phyloP scores from a whole-genome alignment of 768 basidiomycete genomes.

The Sistotremastrum niveocremeum region DNA sequence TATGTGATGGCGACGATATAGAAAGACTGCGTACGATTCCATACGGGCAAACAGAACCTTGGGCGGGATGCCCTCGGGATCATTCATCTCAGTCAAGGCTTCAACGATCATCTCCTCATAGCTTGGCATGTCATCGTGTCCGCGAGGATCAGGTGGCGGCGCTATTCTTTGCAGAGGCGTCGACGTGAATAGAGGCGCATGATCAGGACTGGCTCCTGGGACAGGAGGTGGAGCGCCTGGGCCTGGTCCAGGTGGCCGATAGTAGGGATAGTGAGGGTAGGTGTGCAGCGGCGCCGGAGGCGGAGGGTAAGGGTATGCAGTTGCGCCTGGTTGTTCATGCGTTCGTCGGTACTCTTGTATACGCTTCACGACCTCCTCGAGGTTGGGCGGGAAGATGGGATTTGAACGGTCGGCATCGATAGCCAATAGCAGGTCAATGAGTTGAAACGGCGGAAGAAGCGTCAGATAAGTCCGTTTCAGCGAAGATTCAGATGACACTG shows the following conservation, averaged over 20 bases:
- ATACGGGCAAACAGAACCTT: slow-evolving; percentile 78
- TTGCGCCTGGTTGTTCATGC: slow-evolving; percentile 11
- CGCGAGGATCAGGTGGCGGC: slow-evolving; percentile 5
- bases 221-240: slow-evolving; percentile 9
- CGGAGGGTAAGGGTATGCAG: slow-evolving; percentile 20
- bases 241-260: slow-evolving; percentile 15
- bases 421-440: slow-evolving; percentile 48
- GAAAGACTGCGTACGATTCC: slow-evolving; percentile 26
- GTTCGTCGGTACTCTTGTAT: slow-evolving; percentile 24
- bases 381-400: slow-evolving; percentile 54
- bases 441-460: slow-evolving; percentile 51
- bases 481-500: slow-evolving; percentile 12
- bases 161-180: slow-evolving; percentile 2
- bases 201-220: slow-evolving; percentile 9
- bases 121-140: slow-evolving; percentile 53
- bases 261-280: slow-evolving; percentile 17
- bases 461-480: slow-evolving; percentile 63
- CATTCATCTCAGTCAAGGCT: slow-evolving; percentile 50
- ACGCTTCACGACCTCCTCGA: slow-evolving; percentile 47
- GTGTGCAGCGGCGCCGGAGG: slow-evolving; percentile 20
- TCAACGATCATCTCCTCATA: slow-evolving; percentile 91
- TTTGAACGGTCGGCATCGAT: slow-evolving; percentile 50
- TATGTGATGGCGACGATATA: background rate
- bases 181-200: slow-evolving; percentile 11
- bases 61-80: slow-evolving; percentile 69